phyloP scores from a whole-genome alignment of 78 protist species.

The Emiliania huxleyi region DNA sequence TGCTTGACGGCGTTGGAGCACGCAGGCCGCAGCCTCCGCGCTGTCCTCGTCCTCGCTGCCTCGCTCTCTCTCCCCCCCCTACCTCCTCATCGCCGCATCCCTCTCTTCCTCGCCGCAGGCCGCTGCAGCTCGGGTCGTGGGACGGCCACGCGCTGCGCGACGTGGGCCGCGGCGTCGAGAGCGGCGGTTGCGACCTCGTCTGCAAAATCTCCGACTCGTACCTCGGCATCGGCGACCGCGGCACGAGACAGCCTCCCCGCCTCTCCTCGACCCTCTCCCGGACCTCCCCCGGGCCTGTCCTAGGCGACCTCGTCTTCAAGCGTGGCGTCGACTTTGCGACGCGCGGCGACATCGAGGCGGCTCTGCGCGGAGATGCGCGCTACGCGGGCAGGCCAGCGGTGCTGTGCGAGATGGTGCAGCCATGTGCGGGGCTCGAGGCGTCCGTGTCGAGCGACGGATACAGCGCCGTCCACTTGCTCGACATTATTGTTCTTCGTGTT shows the following conservation, averaged over 20 bases:
- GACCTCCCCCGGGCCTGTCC: too few species aligned
- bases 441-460: neutral
- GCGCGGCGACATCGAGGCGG: neutral
- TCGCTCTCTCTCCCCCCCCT: too few species aligned
- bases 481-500: constrained; percentile 20
- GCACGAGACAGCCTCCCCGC: too few species aligned
- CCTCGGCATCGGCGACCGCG: constrained; percentile 41
- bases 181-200: constrained; percentile 10
- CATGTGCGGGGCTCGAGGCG: neutral
- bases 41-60: too few species aligned
- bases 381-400: constrained; percentile 13
- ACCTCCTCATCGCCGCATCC: too few species aligned
- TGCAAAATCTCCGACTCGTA: constrained; percentile 15
- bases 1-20: neutral
- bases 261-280: too few species aligned
- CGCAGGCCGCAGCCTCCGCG: too few species aligned
- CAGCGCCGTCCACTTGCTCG: constrained; percentile 26
- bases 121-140: constrained; percentile 27
- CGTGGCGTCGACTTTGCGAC: neutral
- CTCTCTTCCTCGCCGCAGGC: too few species aligned
- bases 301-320: neutral
- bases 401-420: neutral
- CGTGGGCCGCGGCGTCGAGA: neutral
- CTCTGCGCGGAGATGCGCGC: neutral
- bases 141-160: neutral